phyloP scores from a whole-genome alignment of 2,329 filamentous ascomycete genomes.

The Periglandula ipomoeae region DNA sequence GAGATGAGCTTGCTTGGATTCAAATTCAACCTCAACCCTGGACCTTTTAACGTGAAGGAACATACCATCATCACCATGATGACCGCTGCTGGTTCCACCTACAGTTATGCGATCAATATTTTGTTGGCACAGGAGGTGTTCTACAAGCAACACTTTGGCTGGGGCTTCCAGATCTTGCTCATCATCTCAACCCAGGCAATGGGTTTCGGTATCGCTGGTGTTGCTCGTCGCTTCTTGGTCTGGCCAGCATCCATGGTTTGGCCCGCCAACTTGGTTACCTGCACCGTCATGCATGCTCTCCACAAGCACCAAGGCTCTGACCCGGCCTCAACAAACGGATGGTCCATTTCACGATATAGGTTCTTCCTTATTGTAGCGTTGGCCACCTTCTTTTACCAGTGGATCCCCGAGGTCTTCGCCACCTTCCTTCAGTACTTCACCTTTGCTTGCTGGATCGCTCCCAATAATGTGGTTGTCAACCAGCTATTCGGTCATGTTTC shows the following conservation, averaged over 20 bases:
- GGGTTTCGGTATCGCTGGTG: slow-evolving; percentile 45
- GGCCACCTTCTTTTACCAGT: slow-evolving; percentile 44
- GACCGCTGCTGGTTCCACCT: slow-evolving; percentile 23
- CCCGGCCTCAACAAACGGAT: slow-evolving; percentile 23
- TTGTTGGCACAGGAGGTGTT: slow-evolving; percentile 30
- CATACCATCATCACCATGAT: slow-evolving; percentile 35
- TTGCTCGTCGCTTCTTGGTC: slow-evolving; percentile 40
- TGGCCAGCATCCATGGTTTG: slow-evolving; percentile 44
- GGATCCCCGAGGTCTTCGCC: slow-evolving; percentile 44
- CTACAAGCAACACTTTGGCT: slow-evolving; percentile 41
- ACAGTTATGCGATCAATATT: slow-evolving; percentile 28
- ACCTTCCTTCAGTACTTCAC: slow-evolving; percentile 36
- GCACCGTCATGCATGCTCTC: slow-evolving; percentile 39
- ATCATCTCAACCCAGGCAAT: slow-evolving; percentile 50
- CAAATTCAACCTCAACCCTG: slow-evolving; percentile 25
- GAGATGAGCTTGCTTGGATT: slow-evolving; percentile 19
- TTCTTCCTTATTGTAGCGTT: slow-evolving; percentile 36
- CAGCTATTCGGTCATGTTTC: slow-evolving; percentile 26
- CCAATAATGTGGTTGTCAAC: slow-evolving; percentile 27
- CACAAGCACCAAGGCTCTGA: slow-evolving; percentile 27
- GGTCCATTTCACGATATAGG: slow-evolving; percentile 32
- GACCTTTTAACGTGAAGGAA: slow-evolving; percentile 35
- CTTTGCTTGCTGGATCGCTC: slow-evolving; percentile 46
- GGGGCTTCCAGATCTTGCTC: slow-evolving; percentile 48
- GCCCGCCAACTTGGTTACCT: slow-evolving; percentile 41